These are phyloP conservation scores for Acer saccharum DNA, from an alignment of 345 rosid species.

Conservation along the genomic window DNA sequence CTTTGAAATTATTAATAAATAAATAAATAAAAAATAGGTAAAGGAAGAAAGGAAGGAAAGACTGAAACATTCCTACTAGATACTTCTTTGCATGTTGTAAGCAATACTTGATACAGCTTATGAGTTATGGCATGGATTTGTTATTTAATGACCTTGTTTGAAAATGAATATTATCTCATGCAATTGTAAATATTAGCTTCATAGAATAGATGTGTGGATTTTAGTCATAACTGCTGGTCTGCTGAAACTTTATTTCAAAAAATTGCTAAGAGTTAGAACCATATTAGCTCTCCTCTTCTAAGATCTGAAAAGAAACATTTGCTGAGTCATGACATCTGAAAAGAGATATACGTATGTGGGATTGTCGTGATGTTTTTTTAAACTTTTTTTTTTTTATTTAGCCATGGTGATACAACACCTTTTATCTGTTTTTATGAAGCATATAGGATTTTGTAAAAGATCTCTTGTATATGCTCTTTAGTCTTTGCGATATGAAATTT, in stretches of 20 bases:
- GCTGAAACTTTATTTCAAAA: neutral
- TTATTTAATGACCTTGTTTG: neutral
- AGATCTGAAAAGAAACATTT: neutral
- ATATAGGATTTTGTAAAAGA: too few species aligned
- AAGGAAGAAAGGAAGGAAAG: neutral
- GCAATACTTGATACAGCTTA: neutral
- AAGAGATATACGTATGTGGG: neutral
- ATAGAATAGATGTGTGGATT: neutral
- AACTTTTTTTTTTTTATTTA: neutral
- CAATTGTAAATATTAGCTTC: neutral
- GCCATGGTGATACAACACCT: neutral
- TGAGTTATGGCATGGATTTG: neutral
- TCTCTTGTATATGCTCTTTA: too few species aligned
- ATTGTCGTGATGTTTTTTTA: neutral
- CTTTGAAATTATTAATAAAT: neutral
- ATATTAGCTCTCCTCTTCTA: neutral
- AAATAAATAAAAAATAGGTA: neutral
- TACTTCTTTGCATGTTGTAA: neutral
- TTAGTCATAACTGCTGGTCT: neutral
- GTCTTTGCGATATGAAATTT: too few species aligned
- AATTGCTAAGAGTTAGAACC: neutral
- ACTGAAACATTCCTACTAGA: neutral
- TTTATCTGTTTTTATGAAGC: neutral
- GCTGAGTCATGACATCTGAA: neutral
- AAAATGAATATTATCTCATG: neutral